These are phyloP conservation scores for Fusarium musae DNA, from an alignment of 2,329 filamentous ascomycete species.

Conservation along the genomic window DNA sequence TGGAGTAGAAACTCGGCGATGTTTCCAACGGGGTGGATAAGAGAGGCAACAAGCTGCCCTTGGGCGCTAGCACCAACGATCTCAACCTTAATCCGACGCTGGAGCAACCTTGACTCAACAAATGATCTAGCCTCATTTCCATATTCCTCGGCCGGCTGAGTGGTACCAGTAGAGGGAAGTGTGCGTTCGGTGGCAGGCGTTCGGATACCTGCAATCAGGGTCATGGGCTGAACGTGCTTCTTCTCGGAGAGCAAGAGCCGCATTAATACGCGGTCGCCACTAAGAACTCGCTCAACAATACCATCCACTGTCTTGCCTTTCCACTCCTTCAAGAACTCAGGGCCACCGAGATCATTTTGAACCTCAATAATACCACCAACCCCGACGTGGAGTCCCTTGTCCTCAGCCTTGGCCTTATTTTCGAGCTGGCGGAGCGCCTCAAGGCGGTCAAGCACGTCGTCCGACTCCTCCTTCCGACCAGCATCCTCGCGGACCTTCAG, in stretches of 20 bases:
- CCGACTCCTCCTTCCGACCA: slow-evolving; percentile 87
- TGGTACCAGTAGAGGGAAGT: slow-evolving; percentile 79
- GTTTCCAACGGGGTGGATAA: slow-evolving; percentile 90
- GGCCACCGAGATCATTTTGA: slow-evolving; percentile 81
- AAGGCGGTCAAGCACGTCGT: slow-evolving; percentile 76
- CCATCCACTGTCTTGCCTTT: slow-evolving; percentile 88
- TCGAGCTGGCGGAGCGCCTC: slow-evolving; percentile 83
- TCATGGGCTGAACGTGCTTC: slow-evolving; percentile 89
- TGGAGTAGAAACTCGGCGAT: slow-evolving; percentile 92
- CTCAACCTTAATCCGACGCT: slow-evolving; percentile 84
- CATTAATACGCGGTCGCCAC: slow-evolving; percentile 88
- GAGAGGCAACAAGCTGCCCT: slow-evolving; percentile 86
- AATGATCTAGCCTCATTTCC: slow-evolving; percentile 90
- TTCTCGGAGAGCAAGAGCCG: slow-evolving; percentile 83
- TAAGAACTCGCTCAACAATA: slow-evolving; percentile 90
- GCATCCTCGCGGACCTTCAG: slow-evolving; percentile 94
- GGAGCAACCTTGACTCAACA: slow-evolving; percentile 85
- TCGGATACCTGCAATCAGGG: slow-evolving; percentile 88
- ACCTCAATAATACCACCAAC: slow-evolving; percentile 76
- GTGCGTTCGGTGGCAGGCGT: slow-evolving; percentile 89
- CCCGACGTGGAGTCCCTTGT: slow-evolving; percentile 83
- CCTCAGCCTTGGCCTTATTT: slow-evolving; percentile 78
- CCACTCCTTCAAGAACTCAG: slow-evolving; percentile 83
- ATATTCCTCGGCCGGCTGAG: slow-evolving; percentile 86
- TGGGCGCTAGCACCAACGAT: slow-evolving; percentile 90